A percentile compares a stretch with the other conserved stretches of the same genome.
Evolutionary conservation across 352 stramenopile genomes (phyloP).

Genomic region (Phytophthora europaea): DNA sequence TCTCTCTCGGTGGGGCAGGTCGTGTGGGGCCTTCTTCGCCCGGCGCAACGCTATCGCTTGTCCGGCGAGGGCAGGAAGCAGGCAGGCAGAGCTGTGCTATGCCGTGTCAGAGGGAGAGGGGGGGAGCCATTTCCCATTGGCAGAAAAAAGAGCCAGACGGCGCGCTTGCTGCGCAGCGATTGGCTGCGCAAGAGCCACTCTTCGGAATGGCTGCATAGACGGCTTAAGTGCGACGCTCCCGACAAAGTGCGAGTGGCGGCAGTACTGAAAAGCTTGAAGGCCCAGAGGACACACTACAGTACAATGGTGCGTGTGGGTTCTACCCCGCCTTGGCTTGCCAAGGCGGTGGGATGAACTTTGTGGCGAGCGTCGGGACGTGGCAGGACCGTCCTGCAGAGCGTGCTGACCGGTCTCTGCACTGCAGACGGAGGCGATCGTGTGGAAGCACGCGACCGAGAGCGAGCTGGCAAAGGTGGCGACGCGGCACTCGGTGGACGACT

Average conservation of each 20-base stretch:
- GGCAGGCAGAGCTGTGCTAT: constrained; percentile 32
- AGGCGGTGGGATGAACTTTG: neutral
- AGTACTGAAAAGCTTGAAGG: neutral
- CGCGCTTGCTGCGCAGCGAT: constrained; percentile 21
- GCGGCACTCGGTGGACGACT: constrained; percentile 61
- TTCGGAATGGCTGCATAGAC: constrained; percentile 32
- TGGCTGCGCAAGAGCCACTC: constrained; percentile 25
- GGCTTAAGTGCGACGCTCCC: neutral
- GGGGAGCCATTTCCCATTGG: constrained; percentile 52
- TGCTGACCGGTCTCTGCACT: constrained; percentile 21
- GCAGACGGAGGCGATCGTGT: constrained; percentile 70
- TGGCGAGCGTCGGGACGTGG: neutral
- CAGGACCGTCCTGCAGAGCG: neutral
- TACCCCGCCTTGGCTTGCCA: neutral
- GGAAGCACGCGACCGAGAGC: constrained; percentile 55
- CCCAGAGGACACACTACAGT: neutral
- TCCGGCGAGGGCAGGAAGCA: constrained; percentile 16
- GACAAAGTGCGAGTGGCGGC: constrained; percentile 21
- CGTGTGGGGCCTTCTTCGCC: neutral
- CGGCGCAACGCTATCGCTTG: neutral
- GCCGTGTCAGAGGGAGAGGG: constrained; percentile 28
- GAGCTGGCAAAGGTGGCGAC: constrained; percentile 50
- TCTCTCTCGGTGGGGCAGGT: neutral
- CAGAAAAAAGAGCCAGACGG: constrained; percentile 59
- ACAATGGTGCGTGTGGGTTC: neutral